Percentiles rank a stretch among this genome's conserved stretches.
phyloP scores from a whole-genome alignment of 768 basidiomycete species.

The Phaeolepiota aurea region DNA sequence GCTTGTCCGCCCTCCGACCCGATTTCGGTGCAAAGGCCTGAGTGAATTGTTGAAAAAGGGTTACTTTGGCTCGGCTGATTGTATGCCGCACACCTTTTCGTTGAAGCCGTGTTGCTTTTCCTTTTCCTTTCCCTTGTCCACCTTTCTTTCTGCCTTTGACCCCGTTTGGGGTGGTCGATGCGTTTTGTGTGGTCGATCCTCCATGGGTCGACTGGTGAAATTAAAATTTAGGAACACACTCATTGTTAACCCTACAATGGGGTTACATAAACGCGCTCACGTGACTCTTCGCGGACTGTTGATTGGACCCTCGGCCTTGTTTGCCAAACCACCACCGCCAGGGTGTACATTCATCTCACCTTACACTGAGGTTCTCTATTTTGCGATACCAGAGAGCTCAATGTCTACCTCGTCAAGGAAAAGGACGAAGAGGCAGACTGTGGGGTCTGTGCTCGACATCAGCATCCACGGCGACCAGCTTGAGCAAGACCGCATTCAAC shows the following conservation, averaged over 20 bases:
- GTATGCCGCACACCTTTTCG: conserved; percentile 59
- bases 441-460: conserved; percentile 26
- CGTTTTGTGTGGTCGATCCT: conserved; percentile 72
- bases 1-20: conserved; percentile 79
- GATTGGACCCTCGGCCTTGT: neutral
- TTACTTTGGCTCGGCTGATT: neutral
- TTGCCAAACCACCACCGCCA: neutral
- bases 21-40: conserved; percentile 93
- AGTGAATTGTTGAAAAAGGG: conserved; percentile 2
- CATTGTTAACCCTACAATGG: conserved; percentile 1
- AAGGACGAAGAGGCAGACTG: conserved; percentile 26
- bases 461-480: conserved; percentile 65
- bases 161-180: conserved; percentile 73
- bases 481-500: conserved; percentile 68
- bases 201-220: conserved; percentile 32
- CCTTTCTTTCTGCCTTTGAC: conserved; percentile 69
- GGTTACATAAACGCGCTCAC: conserved; percentile 1
- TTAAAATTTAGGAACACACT: neutral
- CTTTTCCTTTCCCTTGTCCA: conserved; percentile 52
- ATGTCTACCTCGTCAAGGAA: neutral
- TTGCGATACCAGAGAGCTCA: conserved; percentile 17
- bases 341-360: neutral
- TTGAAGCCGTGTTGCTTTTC: conserved; percentile 76
- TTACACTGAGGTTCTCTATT: neutral
- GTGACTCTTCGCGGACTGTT: conserved; percentile 2